Evolutionary conservation across 2,329 filamentous ascomycete species (phyloP), one percentile per base, ranked within the genome.

Genomic region (Fusarium brevicatenulatum): DNA sequence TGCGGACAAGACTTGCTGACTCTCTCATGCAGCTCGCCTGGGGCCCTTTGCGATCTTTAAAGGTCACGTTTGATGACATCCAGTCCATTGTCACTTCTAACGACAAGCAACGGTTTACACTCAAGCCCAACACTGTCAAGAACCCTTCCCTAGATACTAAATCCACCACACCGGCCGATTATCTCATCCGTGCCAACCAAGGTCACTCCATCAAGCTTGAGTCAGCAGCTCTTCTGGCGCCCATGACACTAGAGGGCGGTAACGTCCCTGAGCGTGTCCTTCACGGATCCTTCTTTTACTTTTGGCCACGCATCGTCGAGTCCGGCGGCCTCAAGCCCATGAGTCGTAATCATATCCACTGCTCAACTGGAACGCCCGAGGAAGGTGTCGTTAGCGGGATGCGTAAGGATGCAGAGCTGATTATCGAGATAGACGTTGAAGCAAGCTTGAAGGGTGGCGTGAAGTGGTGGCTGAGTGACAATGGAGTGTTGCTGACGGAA

Each of bases 171-270:
- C 87, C 93, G 0, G 81, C 86, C 1, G 87, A 92, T 81, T 98
- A 91, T 85, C 87, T 97, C 37, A 98, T 99, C 83, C 94, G 96
- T 78, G 96, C 96, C 34, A 97, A 97, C 79, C 96, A 98, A 84
- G 96, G 96, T 61, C 96, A 98, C 85, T 94, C 90, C 77, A 93
- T 99, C 79, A 90, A 91, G 78, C 84, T 91, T 40, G 91, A 93
- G 34, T 90, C 90, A n/a, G 89, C 91, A 52, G 88, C 88, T 0
- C 87, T 97, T 5, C 88, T 97, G 7, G 87, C 86, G 25, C 91
- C 91, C 11, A 85, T 98, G 64, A 91, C 90, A 3, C 79, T 89
- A 2, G 87, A 87, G 39, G 82, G 80, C 11, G 87, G 78, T 30
- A 89, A 89, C 70, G 76, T 95, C 3, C 94, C 94, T 0, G 78